phyloP scores from a whole-genome alignment of 208 protist species.

The Sergeia podlipaevii region DNA sequence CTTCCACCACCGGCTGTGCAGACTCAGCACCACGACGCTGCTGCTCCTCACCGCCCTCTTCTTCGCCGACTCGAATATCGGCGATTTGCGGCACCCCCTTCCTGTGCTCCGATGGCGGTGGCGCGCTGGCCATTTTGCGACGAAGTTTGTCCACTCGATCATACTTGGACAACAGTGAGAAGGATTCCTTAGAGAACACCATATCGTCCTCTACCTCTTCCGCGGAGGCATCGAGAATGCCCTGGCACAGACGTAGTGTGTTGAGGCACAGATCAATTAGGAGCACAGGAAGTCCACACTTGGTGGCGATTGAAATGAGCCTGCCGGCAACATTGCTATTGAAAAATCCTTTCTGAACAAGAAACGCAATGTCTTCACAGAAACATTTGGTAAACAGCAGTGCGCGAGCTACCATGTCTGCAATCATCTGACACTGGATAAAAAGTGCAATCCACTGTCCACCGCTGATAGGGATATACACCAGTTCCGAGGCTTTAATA shows the following conservation, averaged over 20 bases:
- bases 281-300: constrained; percentile 77
- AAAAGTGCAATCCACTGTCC: constrained; percentile 81
- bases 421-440: constrained; percentile 90
- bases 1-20: constrained; percentile 12
- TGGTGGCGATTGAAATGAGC: constrained; percentile 68
- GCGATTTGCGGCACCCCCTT: constrained; percentile 9
- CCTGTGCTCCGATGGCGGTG: constrained; percentile 1
- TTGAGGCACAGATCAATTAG: constrained; percentile 87
- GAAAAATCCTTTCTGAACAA: constrained; percentile 89
- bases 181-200: constrained; percentile 69
- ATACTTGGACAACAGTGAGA: constrained; percentile 85
- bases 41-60: constrained; percentile 6
- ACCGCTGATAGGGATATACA: constrained; percentile 78
- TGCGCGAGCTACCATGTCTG: constrained; percentile 76
- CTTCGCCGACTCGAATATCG: constrained; percentile 17
- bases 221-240: constrained; percentile 69
- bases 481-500: constrained; percentile 84
- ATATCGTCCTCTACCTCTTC: constrained; percentile 38
- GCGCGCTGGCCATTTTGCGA: constrained; percentile 29
- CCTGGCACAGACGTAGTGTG: constrained; percentile 79
- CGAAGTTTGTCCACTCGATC: constrained; percentile 84
- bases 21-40: constrained; percentile 1
- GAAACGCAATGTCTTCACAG: constrained; percentile 84
- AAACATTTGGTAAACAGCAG: constrained; percentile 85
- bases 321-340: constrained; percentile 76